Evolutionary conservation across 257 asterid genomes (phyloP), one percentile per base, ranked within the genome.

Genomic region (Voacanga thouarsii): DNA sequence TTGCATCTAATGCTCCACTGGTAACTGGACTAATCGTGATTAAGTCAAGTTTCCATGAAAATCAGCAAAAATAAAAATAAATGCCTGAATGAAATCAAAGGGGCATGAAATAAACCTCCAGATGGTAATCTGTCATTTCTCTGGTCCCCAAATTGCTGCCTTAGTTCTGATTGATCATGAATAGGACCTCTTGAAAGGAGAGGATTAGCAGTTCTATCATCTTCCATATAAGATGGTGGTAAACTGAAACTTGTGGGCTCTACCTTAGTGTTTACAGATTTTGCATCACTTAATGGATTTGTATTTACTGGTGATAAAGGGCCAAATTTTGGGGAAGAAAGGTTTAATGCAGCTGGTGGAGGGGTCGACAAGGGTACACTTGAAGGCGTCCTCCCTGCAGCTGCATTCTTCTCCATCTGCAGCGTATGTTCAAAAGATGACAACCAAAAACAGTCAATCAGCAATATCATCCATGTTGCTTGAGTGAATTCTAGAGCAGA

Each of bases 321-420:
- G 41, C 97, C 95, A 51, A 80, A 83, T 85, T 85, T 86, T 37
- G 99, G 97, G 71, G 88, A 86, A 66, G 98, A 92, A 51, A 88
- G 89, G 88, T 92, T 89, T 69, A 93, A 85, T 4, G 93, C 82
- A 26, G 87, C 88, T 28, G 97, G 98, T 16, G 99, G 98, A 33
- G 99, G 99, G 66, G 98, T 96, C 78, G 99, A 77, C 74, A 96
- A 76, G 79, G 98, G 98, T 72, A 94, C 97, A 83, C 98, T 96
- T n/a, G 99, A 84, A 60, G 97, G 98, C 5, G 98, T 96, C 89
- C 96, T 87, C 79, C 99, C 99, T 11, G 99, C 97, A 5, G 98
- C 99, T 0, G 98, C 94, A 85, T 90, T 94, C 87, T 87, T 94
- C 90, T 96, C 99, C 99, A 94, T 96, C 99, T 96, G 96, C 85